Conservation (phyloP, 257 asterid species). For the Lantana camara region DNA sequence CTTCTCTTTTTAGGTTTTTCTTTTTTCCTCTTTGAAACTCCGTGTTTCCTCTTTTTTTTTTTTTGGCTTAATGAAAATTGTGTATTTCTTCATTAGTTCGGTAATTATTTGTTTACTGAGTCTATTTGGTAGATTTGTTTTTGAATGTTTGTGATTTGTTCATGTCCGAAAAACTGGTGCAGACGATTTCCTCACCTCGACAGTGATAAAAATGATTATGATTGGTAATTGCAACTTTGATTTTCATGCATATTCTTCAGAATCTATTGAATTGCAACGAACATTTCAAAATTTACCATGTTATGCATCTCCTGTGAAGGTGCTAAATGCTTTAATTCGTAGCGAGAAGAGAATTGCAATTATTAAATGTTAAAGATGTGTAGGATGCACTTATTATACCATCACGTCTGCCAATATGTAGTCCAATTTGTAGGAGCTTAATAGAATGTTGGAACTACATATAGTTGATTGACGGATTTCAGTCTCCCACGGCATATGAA, state of each 20-base stretch:
- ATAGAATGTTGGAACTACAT: too few species aligned
- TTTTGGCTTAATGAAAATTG: constrained; percentile 24
- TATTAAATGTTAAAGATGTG: too few species aligned
- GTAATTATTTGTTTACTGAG: constrained; percentile 28
- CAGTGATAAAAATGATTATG: constrained; percentile 95
- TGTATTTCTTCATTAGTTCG: constrained; percentile 28
- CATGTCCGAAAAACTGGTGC: constrained; percentile 75
- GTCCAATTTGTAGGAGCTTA: too few species aligned
- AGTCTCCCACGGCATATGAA: too few species aligned
- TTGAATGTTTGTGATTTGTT: constrained; percentile 23
- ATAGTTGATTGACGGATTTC: too few species aligned
- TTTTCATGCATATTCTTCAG: constrained; percentile 15
- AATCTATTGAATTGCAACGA: constrained; percentile 22
- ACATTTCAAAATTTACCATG: constrained; percentile 19
- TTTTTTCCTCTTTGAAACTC: constrained; percentile 2
- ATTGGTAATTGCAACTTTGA: constrained; percentile 64
- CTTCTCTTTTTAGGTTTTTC: constrained; percentile 48
- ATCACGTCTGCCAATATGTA: too few species aligned
- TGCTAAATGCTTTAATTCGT: constrained; percentile 14
- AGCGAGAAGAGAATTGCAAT: too few species aligned
- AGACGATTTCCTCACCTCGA: constrained; percentile 91
- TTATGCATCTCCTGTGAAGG: constrained; percentile 13
- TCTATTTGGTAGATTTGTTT: constrained; percentile 35
- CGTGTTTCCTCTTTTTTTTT: too few species aligned
- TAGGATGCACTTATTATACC: too few species aligned